phyloP scores from a whole-genome alignment of 1,284 basidiomycete genomes.

The Kwoniella shivajii region DNA sequence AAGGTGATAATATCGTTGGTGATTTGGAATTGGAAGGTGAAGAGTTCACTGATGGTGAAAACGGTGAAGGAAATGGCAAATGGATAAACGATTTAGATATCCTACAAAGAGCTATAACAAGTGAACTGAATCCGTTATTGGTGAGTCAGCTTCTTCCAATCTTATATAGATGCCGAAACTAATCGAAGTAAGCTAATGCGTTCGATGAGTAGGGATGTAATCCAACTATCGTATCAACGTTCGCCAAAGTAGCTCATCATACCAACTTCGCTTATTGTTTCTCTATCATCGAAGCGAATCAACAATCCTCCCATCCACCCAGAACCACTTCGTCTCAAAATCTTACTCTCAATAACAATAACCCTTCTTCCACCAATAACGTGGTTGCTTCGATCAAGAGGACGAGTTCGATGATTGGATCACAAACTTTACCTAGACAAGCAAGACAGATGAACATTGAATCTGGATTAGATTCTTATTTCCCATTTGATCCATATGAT shows the following conservation, averaged over 20 bases:
- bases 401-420: constrained; percentile 8
- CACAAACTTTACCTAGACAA: constrained; percentile 35
- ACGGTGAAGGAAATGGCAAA: constrained; percentile 56
- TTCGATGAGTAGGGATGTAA: constrained; percentile 70
- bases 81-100: constrained; percentile 86
- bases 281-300: constrained; percentile 86
- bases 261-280: constrained; percentile 95
- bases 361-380: constrained; percentile 5
- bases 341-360: constrained; percentile 20
- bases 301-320: constrained; percentile 31
- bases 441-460: constrained; percentile 57
- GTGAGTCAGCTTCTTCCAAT: too few relatives aligned
- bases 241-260: constrained; percentile 88
- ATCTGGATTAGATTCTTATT: constrained; percentile 86
- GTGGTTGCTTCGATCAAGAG: neutral
- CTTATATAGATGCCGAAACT: too few relatives aligned
- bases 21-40: constrained; percentile 55
- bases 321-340: constrained; percentile 25
- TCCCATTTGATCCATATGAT: constrained; percentile 97
- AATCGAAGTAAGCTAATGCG: too few relatives aligned
- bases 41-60: constrained; percentile 47
- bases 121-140: constrained; percentile 85
- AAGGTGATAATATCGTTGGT: constrained; percentile 64
- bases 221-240: constrained; percentile 85
- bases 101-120: constrained; percentile 78